A percentile compares a stretch with the other conserved stretches of the same genome.
phyloP scores from a whole-genome alignment of 2,329 filamentous ascomycete species.

The Penicillium glabrum region DNA sequence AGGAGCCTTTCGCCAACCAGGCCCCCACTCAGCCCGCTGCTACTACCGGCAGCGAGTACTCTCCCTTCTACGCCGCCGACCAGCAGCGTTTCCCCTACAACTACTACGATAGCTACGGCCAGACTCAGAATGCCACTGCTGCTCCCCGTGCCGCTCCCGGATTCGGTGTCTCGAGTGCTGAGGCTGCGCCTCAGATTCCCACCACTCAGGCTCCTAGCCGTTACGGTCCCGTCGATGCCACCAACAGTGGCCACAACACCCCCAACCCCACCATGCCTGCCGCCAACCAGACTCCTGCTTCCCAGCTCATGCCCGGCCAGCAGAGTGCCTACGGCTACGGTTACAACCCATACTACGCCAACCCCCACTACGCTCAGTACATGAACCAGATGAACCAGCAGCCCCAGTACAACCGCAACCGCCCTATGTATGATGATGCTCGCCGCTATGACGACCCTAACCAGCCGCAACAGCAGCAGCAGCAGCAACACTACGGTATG shows the following conservation, averaged over 20 bases:
- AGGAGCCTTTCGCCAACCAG: slow-evolving; percentile 56
- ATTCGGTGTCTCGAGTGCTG: slow-evolving; percentile 63
- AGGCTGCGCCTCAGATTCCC: slow-evolving; percentile 60
- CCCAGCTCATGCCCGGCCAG: slow-evolving; percentile 55
- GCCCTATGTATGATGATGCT: slow-evolving; percentile 52
- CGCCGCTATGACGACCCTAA: slow-evolving; percentile 49
- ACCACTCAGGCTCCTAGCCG: slow-evolving; percentile 75
- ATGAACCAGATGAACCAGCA: slow-evolving; percentile 55
- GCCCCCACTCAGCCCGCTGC: slow-evolving; percentile 59
- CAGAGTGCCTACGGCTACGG: slow-evolving; percentile 57
- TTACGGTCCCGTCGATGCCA: slow-evolving; percentile 66
- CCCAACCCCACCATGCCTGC: slow-evolving; percentile 72
- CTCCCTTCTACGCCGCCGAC: slow-evolving; percentile 79
- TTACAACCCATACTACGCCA: slow-evolving; percentile 62
- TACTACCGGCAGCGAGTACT: slow-evolving; percentile 69
- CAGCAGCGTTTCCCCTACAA: slow-evolving; percentile 73
- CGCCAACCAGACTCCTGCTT: slow-evolving; percentile 55
- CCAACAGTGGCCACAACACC: slow-evolving; percentile 86
- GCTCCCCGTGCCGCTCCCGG: slow-evolving; percentile 74
- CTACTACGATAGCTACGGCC: slow-evolving; percentile 64
- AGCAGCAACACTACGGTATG: slow-evolving; percentile 30
- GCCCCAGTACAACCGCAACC: slow-evolving; percentile 48
- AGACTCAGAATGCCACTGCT: slow-evolving; percentile 71
- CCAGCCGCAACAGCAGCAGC: slow-evolving; percentile 4
- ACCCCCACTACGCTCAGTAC: slow-evolving; percentile 63